Evolutionary conservation across 2,329 filamentous ascomycete species (phyloP), one percentile per base, ranked within the genome.

Genomic region (Incumbomyces lentus): DNA sequence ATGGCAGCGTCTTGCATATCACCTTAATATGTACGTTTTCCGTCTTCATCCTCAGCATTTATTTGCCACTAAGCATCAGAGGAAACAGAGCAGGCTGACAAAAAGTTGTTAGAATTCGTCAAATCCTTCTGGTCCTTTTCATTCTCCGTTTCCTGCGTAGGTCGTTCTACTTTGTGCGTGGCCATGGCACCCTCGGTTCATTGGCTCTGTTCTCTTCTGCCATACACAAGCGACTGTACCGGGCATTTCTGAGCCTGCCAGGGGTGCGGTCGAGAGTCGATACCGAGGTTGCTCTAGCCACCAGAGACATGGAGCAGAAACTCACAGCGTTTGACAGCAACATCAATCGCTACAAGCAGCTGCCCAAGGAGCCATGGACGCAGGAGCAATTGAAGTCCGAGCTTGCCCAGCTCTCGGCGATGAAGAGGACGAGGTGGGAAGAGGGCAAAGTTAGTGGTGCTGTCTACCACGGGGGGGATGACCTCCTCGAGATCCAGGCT

Each of bases 391-490:
- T 98, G 35, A 78, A 81, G 56, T 77, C 79, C 50, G 90, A 95
- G 71, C 75, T 98, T 51, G 78, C 82, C 50, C 78, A 79, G 55
- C 72, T 98, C 55, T 81, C 82, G 13, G 80, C 75, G 40, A 85
- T 98, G 84, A 83, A 95, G 59, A 92, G 96, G 67, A 95, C 89
- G 2, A 78, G 84, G 54, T 98, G 92, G 92, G 92, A 98, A 67
- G 90, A 96, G 64, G 92, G 92, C 7, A 82, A 79, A 54, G 92
- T 98, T 46, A 93, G 86, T 35, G 92, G 92, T 26, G 90, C 92
- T 22, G 92, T 98, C 30, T 98, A 98, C 62, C 90, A 96, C 62
- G 92, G 92, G 54, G 92, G 92, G 44, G 77, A 85, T 33, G 81
- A 84, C 37, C 69, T 98, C 56, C 68, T 92, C 50, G 78, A 83